Percentiles rank a stretch among this genome's conserved stretches.
Conservation (phyloP, 2,329 filamentous ascomycete genomes). For the Beauveria brongniartii region DNA sequence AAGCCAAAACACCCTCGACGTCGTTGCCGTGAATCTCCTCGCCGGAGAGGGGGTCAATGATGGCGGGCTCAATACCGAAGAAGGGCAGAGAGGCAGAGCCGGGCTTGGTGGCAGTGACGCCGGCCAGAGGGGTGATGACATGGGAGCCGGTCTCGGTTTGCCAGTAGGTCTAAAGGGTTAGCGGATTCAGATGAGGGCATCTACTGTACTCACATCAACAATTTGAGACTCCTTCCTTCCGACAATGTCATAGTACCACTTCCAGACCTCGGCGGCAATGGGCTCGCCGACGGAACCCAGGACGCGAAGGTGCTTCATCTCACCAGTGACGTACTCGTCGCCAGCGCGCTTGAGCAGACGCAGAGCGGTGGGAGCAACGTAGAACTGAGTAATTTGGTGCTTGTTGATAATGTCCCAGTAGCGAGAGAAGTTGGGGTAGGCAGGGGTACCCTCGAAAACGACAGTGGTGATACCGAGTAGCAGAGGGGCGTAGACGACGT, state of each 20-base stretch:
- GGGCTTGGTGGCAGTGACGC: slow-evolving; percentile 92
- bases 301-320: slow-evolving; percentile 84
- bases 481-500: slow-evolving; percentile 93
- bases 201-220: slow-evolving; percentile 66
- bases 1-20: slow-evolving; percentile 91
- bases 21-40: slow-evolving; percentile 92
- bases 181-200: neutral
- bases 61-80: slow-evolving; percentile 95
- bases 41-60: slow-evolving; percentile 92
- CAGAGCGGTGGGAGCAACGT: slow-evolving; percentile 91
- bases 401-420: slow-evolving; percentile 99
- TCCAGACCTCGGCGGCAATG: slow-evolving; percentile 97
- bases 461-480: slow-evolving; percentile 89
- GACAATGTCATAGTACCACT: slow-evolving; percentile 96
- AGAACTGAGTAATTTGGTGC: slow-evolving; percentile 94
- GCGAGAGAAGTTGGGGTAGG: slow-evolving; percentile 93
- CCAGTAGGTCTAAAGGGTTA: slow-evolving; percentile 77
- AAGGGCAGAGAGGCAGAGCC: slow-evolving; percentile 93
- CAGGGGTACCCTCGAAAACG: slow-evolving; percentile 95
- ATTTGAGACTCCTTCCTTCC: slow-evolving; percentile 90
- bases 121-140: slow-evolving; percentile 87
- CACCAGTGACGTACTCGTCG: slow-evolving; percentile 79
- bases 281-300: slow-evolving; percentile 95
- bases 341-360: slow-evolving; percentile 91
- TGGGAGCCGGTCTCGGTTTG: slow-evolving; percentile 98